phyloP scores from a whole-genome alignment of 768 basidiomycete genomes.

The Suillus placidus region DNA sequence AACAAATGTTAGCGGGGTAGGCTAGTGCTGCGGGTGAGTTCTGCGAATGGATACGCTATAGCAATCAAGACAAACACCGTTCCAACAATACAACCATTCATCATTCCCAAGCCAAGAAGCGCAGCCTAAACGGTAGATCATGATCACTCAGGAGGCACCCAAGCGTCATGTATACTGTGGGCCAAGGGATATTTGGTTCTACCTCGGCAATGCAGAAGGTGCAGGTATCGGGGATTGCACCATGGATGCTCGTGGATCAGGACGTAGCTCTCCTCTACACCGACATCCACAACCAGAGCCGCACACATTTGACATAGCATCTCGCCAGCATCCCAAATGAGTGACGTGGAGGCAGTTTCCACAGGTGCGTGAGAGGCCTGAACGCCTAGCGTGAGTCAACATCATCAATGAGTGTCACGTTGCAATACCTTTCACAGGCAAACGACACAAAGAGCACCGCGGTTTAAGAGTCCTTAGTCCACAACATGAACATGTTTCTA shows the following conservation, averaged over 20 bases:
- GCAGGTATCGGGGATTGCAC: not conserved
- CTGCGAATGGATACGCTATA: not conserved
- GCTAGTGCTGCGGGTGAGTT: not conserved
- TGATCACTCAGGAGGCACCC: not conserved
- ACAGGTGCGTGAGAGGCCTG: conserved; percentile 67
- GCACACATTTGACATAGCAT: conserved; percentile 49
- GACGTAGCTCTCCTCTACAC: conserved; percentile 38
- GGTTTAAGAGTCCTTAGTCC: conserved; percentile 47
- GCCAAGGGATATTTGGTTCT: not conserved
- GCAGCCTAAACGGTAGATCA: not conserved
- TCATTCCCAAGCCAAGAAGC: conserved; percentile 1
- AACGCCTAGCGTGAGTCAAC: not conserved
- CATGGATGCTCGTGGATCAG: not conserved
- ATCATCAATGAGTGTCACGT: not conserved
- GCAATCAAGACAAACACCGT: not conserved
- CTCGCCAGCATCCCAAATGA: conserved; percentile 66
- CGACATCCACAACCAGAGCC: conserved; percentile 72
- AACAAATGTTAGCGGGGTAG: not conserved
- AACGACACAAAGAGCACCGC: conserved; percentile 71
- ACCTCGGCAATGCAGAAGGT: conserved; percentile 1
- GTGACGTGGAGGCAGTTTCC: conserved; percentile 63
- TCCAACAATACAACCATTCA: not conserved
- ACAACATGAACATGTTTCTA: conserved; percentile 46
- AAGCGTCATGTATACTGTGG: not conserved
- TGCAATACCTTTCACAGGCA: conserved; percentile 69